Evolutionary conservation across 768 basidiomycete species (phyloP), one percentile per base, ranked within the genome.

Genomic region (Tubosaeta sp.): DNA sequence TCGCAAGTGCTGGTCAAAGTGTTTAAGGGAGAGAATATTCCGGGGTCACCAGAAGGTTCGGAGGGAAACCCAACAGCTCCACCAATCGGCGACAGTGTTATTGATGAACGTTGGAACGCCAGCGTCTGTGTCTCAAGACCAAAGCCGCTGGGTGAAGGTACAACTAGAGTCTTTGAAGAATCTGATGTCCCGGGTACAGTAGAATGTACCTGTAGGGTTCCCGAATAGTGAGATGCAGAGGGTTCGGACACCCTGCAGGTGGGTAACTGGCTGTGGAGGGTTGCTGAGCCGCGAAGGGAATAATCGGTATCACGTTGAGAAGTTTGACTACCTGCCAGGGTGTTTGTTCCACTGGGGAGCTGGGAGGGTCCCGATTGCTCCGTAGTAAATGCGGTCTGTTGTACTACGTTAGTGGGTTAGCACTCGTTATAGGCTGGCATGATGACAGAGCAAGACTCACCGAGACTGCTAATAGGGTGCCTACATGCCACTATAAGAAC

Each of bases 401-500:
- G 41, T 24, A 27, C 41, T 42, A 10, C 22, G 9, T 25, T 8
- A n/a, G 43, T 16, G 3, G 4, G 27, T 64, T 29, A 64, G 49
- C 14, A 19, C 44, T 48, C 21, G 13, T n/a, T 18, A 30, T 14
- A 32, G 38, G 16, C 18, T 13, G 19, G 19, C 25, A 43, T 19
- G 25, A 40, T 8, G 10, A 25, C 2, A 29, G 3, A 4, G 34
- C 1, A 27, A 49, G 25, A 49, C 61, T 60, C 39, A 61, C 61
- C 16, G 11, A 32, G 29, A 41, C 22, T 25, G 19, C 7, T 18
- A 12, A 30, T 9, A 24, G 30, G 50, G 5, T 21, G 6, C 4
- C n/a, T 46, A 8, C 7, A 34, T 2, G n/a, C 27, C 13, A 27
- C 61, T 63, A 16, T n/a, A 35, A 48, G 24, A 10, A 39, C 19